phyloP scores from a whole-genome alignment of 768 basidiomycete species.

The Austroboletus eburneus region DNA sequence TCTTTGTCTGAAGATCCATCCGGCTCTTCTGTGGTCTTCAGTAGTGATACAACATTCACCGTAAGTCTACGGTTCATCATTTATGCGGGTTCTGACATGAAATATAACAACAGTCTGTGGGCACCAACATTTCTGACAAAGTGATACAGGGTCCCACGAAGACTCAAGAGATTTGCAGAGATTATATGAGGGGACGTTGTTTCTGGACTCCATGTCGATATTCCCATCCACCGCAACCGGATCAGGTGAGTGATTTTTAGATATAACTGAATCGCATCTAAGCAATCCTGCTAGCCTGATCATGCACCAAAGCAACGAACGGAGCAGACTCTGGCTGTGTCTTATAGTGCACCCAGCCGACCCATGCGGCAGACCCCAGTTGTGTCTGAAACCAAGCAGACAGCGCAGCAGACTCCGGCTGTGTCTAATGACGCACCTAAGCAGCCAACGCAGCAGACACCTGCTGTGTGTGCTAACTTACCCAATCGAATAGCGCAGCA shows the following conservation, averaged over 20 bases:
- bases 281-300: background rate
- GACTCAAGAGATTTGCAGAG: background rate
- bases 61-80: slow-evolving; percentile 1
- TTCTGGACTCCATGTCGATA: slow-evolving; percentile 7
- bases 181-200: background rate
- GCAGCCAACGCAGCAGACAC: too few relatives aligned
- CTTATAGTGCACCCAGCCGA: too few relatives aligned
- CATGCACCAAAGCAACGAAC: background rate
- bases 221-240: slow-evolving; percentile 5
- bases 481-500: too few relatives aligned
- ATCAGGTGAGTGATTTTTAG: slow-evolving; percentile 6
- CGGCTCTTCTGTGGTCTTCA: slow-evolving; percentile 4
- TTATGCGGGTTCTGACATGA: background rate
- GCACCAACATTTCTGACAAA: slow-evolving; percentile 8
- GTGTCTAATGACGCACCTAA: too few relatives aligned
- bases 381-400: too few relatives aligned
- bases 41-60: slow-evolving; percentile 20
- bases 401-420: background rate
- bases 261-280: background rate
- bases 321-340: too few relatives aligned
- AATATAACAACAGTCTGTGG: slow-evolving; percentile 14
- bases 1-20: slow-evolving; percentile 19
- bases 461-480: too few relatives aligned
- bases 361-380: too few relatives aligned
- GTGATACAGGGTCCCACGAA: background rate